Percentiles rank a stretch among this genome's conserved stretches.
Conservation (phyloP, 306 rosid genomes). For the Trifolium pratense region DNA sequence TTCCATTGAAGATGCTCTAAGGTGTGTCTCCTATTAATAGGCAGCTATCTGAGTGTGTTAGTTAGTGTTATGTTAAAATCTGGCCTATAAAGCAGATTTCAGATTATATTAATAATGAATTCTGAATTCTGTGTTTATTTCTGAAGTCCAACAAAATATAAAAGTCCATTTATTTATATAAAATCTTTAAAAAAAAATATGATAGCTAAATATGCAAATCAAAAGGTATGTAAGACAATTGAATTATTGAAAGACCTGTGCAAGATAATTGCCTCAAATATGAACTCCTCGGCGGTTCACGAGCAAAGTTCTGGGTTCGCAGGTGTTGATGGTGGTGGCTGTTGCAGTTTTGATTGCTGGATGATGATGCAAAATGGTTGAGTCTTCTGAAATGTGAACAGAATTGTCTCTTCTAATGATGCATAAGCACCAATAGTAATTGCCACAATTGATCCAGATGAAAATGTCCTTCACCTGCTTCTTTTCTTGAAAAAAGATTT, state of each 20-base stretch:
- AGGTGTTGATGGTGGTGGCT: background rate
- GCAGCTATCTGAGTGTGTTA: background rate
- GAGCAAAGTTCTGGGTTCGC: background rate
- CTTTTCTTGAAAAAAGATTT: background rate
- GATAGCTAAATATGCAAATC: background rate
- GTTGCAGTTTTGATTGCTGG: background rate
- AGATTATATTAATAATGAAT: background rate
- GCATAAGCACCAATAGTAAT: background rate
- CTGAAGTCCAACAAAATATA: conserved; percentile 1
- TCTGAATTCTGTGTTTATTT: conserved; percentile 7
- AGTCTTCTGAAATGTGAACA: background rate
- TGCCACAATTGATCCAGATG: background rate
- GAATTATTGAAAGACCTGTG: background rate
- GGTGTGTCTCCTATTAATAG: background rate
- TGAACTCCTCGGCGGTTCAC: background rate
- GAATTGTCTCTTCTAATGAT: background rate
- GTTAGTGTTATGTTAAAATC: background rate
- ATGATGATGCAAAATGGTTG: background rate
- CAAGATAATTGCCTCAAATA: background rate
- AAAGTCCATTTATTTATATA: background rate
- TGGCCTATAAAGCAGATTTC: background rate
- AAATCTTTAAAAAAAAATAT: background rate
- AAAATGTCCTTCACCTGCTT: background rate
- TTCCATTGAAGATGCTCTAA: no score
- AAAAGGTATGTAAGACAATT: background rate